Conservation (phyloP, 129 eudicot genomes). For the Rutidosis leptorrhynchoides region DNA sequence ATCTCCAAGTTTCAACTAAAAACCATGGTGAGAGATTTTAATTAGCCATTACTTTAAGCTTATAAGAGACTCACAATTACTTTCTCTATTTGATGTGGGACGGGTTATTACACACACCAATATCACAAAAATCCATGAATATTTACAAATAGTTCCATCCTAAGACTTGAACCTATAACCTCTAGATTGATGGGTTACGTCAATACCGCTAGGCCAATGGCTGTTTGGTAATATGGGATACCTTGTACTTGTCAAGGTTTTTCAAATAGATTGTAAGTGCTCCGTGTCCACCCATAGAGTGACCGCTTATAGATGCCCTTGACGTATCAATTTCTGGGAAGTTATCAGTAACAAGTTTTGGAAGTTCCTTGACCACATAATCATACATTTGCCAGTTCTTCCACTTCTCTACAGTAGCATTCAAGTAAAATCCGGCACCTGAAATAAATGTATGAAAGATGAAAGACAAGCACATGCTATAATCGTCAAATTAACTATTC, state of each 20-base stretch:
- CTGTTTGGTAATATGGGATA: too few relatives aligned
- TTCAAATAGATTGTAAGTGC: slow-evolving; percentile 89
- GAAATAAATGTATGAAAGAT: slow-evolving; percentile 5
- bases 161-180: too few relatives aligned
- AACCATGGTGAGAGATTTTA: too few relatives aligned
- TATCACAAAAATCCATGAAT: too few relatives aligned
- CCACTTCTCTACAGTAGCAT: slow-evolving; percentile 96
- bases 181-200: too few relatives aligned
- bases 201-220: too few relatives aligned
- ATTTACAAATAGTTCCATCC: too few relatives aligned
- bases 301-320: slow-evolving; percentile 82
- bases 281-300: slow-evolving; percentile 95
- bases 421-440: slow-evolving; percentile 98
- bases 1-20: too few relatives aligned
- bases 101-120: too few relatives aligned
- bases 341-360: slow-evolving; percentile 67
- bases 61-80: too few relatives aligned
- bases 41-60: too few relatives aligned
- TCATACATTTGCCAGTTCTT: slow-evolving; percentile 99
- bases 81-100: too few relatives aligned
- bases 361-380: slow-evolving; percentile 90
- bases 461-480: slow-evolving; percentile 5
- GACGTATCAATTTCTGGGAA: slow-evolving; percentile 86
- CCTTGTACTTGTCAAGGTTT: slow-evolving; percentile 93
- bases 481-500: slow-evolving; percentile 13